Evolutionary conservation across 2,329 filamentous ascomycete species (phyloP), one percentile per base, ranked within the genome.

Genomic region (Trichophyton rubrum): DNA sequence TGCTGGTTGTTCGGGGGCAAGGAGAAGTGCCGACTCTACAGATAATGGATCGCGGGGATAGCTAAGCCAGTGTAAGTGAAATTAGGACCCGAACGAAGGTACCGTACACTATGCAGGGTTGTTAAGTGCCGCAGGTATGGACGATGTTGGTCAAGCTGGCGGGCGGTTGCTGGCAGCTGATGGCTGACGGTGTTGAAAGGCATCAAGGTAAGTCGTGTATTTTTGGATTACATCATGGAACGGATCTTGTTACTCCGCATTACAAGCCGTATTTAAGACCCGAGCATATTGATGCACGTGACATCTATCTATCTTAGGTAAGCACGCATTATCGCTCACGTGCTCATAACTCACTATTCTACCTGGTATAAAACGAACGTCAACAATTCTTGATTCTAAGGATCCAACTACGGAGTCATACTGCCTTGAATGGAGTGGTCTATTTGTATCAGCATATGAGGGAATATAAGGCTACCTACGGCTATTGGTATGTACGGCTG

Each of bases 141-240:
- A 30, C 4, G 11, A 15, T 24, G 22, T 47, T 24, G 45, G 13
- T 27, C 22, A 3, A 51, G 45, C 22, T 30, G 45, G 5, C 11
- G 20, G 45, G 3, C 20, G 40, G 40, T 43, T 43, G 20, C 7
- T 8, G 81, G 4, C 87, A 85, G 45, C 11, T 51, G 17, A n/a
- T 20, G 45, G 20, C 13, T 38, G 33, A 13, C 8, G 47, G 24
- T 33, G 22, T 3, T 53, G 47, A 53, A 53, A 27, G 47, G 22
- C 11, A 30, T 30, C 47, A 22, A 53, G 47, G 9, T 22, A 53
- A 27, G 20, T 11, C 8, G 11, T 9, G 43, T 53, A 27, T 27
- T 53, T 53, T 33, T 33, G 47, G 47, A 53, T 53, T 53, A 53
- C 47, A 30, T 53, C 47, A 53, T 53, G 47, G 8, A 38, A 38